Conservation (phyloP, 257 asterid species). For the Capsicum rhomboideum region DNA sequence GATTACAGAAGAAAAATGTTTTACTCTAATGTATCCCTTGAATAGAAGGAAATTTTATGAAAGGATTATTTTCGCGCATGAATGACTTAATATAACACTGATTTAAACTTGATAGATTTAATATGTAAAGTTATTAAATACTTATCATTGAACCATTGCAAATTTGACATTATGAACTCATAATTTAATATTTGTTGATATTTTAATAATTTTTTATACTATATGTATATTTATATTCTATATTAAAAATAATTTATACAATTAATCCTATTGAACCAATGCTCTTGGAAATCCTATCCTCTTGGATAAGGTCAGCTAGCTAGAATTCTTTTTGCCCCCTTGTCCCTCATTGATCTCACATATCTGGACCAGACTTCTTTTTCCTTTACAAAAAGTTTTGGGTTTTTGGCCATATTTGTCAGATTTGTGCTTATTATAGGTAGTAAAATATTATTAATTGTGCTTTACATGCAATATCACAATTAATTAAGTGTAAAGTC, state of each 20-base stretch:
- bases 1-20: no score
- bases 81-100: no score
- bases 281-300: background rate
- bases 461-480: background rate
- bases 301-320: background rate
- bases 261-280: background rate
- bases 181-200: background rate
- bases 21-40: no score
- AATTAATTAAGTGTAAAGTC: background rate
- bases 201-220: background rate
- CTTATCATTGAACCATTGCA: background rate
- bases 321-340: background rate
- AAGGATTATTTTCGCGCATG: no score
- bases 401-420: background rate
- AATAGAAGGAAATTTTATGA: no score
- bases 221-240: background rate
- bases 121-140: no score
- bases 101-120: no score
- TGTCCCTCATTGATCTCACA: background rate
- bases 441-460: background rate
- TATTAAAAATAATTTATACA: background rate
- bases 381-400: background rate
- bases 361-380: background rate
- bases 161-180: background rate
- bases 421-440: background rate